Evolutionary conservation across 1,284 basidiomycete genomes (phyloP), one percentile per base, ranked within the genome.

Genomic region (Apiotrichum veenhuisii): DNA sequence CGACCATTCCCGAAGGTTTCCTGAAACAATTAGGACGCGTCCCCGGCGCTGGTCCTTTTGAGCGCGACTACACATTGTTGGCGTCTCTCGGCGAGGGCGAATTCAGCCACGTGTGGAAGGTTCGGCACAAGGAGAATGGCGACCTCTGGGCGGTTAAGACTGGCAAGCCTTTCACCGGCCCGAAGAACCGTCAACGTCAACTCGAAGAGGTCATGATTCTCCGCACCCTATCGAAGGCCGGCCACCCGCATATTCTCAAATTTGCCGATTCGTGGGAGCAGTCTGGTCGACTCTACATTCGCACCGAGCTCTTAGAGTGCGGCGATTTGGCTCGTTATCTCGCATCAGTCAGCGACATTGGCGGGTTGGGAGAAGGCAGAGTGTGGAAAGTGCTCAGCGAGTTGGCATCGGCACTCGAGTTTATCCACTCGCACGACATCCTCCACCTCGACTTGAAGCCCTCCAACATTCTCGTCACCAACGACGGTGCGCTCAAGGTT

Each of bases 241-340:
- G 68, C 36, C 88, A 91, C 77, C 84, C 85, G 0, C 89, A 93
- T 73, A 85, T 98, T 25, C 82, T 98, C 27, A 82, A 83, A 10
- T 93, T 94, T 66, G 81, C 91, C 58, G 92, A 96, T 77, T 93
- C 91, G 56, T 98, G 95, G 95, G 95, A 98, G 76, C 88, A 98
- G 75, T 84, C 86, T 48, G 87, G 89, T 40, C 82, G 84, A 49
- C 80, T 98, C 26, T 95, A 84, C 77, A 92, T 98, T 64, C 89
- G 87, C 66, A 96, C 94, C 3, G 92, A 95, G 73, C 82, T 98
- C 36, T 96, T 91, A 73, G 88, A 89, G 64, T 84, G 88, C 63
- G 96, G 95, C 60, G 95, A 93, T 76, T 84, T 98, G 62, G 85
- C 86, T 4, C 85, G 83, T 63, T 98, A 96, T 80, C 81, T 98